phyloP scores from a whole-genome alignment of 164 flowering plant genomes.

The Euptelea pleiosperma region DNA sequence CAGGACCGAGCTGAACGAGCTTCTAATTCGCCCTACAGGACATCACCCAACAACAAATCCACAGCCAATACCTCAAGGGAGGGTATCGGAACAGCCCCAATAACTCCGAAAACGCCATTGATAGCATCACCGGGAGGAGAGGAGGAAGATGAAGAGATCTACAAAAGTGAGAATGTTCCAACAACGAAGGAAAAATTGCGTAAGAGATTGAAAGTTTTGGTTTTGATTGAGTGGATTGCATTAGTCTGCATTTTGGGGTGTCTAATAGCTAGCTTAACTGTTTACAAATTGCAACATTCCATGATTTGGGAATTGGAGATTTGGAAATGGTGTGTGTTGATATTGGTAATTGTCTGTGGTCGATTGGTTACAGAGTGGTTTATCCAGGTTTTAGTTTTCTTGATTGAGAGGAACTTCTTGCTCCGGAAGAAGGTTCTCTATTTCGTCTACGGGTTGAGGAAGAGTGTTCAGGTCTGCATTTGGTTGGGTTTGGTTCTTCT shows the following conservation, averaged over 20 bases:
- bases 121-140: slow-evolving; percentile 28
- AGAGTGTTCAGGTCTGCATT: slow-evolving; percentile 53
- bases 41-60: slow-evolving; percentile 16
- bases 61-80: slow-evolving; percentile 8
- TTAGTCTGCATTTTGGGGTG: slow-evolving; percentile 35
- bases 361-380: slow-evolving; percentile 61
- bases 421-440: slow-evolving; percentile 69
- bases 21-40: slow-evolving; percentile 16
- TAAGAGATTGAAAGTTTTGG: slow-evolving; percentile 1
- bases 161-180: slow-evolving; percentile 1
- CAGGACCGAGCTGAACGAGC: neutral
- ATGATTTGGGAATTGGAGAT: slow-evolving; percentile 54
- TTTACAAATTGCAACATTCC: slow-evolving; percentile 25
- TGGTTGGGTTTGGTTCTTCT: slow-evolving; percentile 65
- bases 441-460: slow-evolving; percentile 66
- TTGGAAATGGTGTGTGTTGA: slow-evolving; percentile 80
- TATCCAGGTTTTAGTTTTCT: slow-evolving; percentile 44
- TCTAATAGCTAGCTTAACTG: slow-evolving; percentile 47
- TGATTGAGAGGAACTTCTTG: slow-evolving; percentile 68
- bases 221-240: slow-evolving; percentile 41
- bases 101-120: slow-evolving; percentile 31
- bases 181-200: neutral
- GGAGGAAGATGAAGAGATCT: slow-evolving; percentile 16
- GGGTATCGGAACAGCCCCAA: slow-evolving; percentile 9
- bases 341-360: slow-evolving; percentile 63